These are phyloP conservation scores for Ceriops tagal DNA, from an alignment of 345 rosid genomes.

Conservation along the genomic window DNA sequence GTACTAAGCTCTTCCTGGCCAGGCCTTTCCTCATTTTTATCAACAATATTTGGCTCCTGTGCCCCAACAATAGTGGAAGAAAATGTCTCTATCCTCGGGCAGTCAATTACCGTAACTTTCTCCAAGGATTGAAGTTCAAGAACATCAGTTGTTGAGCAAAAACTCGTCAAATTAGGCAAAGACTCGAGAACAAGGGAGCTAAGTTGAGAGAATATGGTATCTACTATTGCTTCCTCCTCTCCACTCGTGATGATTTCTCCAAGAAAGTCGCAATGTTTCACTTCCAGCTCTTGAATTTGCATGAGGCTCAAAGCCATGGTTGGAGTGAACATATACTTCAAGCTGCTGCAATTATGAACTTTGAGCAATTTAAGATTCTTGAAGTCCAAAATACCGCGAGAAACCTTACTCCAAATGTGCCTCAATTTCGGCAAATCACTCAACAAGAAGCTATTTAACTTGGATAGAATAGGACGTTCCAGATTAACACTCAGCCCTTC, in stretches of 20 bases:
- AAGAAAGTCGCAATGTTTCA: neutral
- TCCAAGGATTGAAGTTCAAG: neutral
- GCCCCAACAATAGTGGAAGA: neutral
- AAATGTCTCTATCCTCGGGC: conserved; percentile 1
- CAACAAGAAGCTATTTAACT: conserved; percentile 1
- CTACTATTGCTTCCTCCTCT: neutral
- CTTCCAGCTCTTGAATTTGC: neutral
- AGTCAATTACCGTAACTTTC: neutral
- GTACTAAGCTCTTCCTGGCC: neutral
- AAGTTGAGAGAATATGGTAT: neutral
- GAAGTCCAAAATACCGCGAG: neutral
- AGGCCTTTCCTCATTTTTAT: neutral
- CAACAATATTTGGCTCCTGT: too few species aligned
- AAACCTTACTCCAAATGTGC: neutral
- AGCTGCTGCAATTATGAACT: conserved; percentile 10
- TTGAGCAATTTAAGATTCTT: neutral
- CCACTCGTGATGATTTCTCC: neutral
- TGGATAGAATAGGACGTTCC: neutral
- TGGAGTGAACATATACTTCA: conserved; percentile 9
- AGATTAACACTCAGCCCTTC: conserved; percentile 3
- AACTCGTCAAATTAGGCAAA: neutral
- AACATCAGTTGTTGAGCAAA: neutral
- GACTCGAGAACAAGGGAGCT: neutral
- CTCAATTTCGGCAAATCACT: conserved; percentile 4
- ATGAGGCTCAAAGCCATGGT: neutral